A percentile compares a stretch with the other conserved stretches of the same genome.
These are phyloP conservation scores for Fusarium dlaminii DNA, from an alignment of 2,329 filamentous ascomycete genomes.

Conservation along the genomic window DNA sequence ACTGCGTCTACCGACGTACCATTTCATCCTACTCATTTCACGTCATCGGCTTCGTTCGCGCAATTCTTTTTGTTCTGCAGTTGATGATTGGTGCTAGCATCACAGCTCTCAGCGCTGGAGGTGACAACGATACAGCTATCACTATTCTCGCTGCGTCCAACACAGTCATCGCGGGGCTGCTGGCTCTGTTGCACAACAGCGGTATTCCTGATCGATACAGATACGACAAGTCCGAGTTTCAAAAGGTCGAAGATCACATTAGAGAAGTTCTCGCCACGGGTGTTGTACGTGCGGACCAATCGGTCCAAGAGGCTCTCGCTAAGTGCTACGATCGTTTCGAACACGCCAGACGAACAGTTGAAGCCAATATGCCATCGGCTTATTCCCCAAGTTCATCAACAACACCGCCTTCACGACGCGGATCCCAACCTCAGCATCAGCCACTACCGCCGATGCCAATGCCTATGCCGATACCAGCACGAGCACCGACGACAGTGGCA, in stretches of 20 bases:
- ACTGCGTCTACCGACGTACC: conserved; percentile 56
- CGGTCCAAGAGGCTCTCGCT: conserved; percentile 57
- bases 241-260: conserved; percentile 60
- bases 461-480: background rate
- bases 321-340: conserved; percentile 59
- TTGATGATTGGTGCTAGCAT: conserved; percentile 59
- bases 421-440: background rate
- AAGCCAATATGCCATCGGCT: conserved; percentile 57
- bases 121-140: conserved; percentile 51
- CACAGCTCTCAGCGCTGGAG: conserved; percentile 60
- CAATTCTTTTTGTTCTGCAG: conserved; percentile 59
- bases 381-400: conserved; percentile 46
- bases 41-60: conserved; percentile 53
- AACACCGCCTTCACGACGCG: conserved; percentile 14
- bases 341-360: conserved; percentile 57
- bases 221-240: conserved; percentile 60
- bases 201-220: conserved; percentile 63
- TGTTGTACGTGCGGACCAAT: conserved; percentile 54
- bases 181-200: conserved; percentile 64
- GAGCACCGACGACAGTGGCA: background rate
- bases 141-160: conserved; percentile 61
- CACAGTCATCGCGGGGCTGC: conserved; percentile 59
- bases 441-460: background rate
- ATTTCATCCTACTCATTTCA: conserved; percentile 58
- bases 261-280: conserved; percentile 60